Evolutionary conservation across 139 green algal genomes (phyloP).

Genomic region (Chlamydomonas eustigma): DNA sequence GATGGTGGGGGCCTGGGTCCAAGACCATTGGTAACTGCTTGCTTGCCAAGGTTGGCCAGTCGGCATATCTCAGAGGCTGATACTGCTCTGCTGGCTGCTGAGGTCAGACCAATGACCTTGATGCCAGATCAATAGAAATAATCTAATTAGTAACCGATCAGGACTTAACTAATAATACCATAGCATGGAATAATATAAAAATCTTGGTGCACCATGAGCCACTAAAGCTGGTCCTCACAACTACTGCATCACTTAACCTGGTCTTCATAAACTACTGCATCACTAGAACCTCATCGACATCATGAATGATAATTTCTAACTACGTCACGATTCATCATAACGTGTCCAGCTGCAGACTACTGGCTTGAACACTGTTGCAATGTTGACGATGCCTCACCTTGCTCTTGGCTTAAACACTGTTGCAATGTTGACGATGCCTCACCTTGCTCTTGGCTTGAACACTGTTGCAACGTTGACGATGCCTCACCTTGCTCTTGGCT

Average conservation of each 20-base stretch:
- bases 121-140: background rate
- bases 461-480: no score
- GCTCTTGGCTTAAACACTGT: no score
- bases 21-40: background rate
- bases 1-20: background rate
- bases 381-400: no score
- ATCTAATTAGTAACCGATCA: slow-evolving; percentile 14
- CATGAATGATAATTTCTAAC: no score
- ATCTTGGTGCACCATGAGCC: background rate
- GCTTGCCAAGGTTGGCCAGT: slow-evolving; percentile 31
- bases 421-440: no score
- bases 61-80: slow-evolving; percentile 32
- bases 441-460: no score
- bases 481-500: no score
- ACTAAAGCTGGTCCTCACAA: background rate
- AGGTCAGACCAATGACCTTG: background rate
- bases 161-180: background rate
- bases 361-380: no score
- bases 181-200: background rate
- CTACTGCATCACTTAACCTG: background rate
- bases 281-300: no score
- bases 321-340: no score
- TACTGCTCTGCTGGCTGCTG: slow-evolving; percentile 23
- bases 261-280: background rate
- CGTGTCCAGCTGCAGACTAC: no score